Evolutionary conservation across 371 early-diverging fungal species (phyloP), one percentile per base, ranked within the genome.

Genomic region (Mortierella sp.): DNA sequence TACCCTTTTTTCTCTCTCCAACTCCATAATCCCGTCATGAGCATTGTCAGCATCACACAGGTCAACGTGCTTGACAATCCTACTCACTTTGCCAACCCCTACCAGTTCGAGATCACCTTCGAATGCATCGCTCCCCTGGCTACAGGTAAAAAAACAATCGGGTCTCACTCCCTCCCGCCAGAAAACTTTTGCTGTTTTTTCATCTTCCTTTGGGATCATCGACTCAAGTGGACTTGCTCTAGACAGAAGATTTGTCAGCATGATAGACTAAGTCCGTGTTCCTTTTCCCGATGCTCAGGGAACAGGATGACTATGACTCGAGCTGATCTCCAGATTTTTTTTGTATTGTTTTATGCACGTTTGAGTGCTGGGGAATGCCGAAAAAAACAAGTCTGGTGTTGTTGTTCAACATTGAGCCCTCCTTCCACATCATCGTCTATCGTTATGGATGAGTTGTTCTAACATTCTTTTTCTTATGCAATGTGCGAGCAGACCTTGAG

Each of bases 71-170:
- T 95, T 63, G 93, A 97, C 87, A 97, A 97, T 80, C 96, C 97
- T 63, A 90, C 96, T 44, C 89, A 91, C 60, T 98, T 98, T 82
- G 89, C 91, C 73, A 92, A 93, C 75, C 94, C 95, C 19, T 96
- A 97, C 88, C 92, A 94, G 82, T 96, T 99, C 80, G 98, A 98
- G 89, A 98, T 99, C 76, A 98, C 98, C 7, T 98, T 99, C 89
- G 99, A 99, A 83, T 98, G 98, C 89, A 92, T 97, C 60, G 91
- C 95, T 9, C 94, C 94, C 77, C 93, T 99, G 11, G 84, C 95
- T 80, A 96, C 97, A 88, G 99, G 98, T 97, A 92, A 84, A 38
- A 92, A 84, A 38, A 79, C 55, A 72, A 21, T 55, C 38, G 48
- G 55, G 24, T 74, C 48, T 80, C 63, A 31, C 70, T 68, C 38